Base-by-base conservation (phyloP, 768 basidiomycete genomes). In the Amyloporia xantha region DNA sequence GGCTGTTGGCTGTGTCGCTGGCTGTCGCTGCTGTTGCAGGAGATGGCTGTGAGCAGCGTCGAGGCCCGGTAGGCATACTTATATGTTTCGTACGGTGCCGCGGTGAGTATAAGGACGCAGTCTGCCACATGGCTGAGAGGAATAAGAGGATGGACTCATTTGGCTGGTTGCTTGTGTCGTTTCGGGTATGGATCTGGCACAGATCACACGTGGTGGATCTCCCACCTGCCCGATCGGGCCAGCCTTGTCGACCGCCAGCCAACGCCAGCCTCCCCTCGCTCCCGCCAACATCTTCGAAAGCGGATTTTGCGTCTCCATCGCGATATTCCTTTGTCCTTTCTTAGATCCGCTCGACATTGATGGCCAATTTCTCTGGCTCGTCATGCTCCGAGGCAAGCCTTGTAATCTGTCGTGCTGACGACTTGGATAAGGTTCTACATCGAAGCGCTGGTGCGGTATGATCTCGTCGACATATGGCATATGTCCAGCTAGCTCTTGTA, bases 141-240 rank as follows among this genome's bases (percentile, higher is more conserved):
- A 55, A 63, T 61, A 63, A 63, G 62, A 59, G 59, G 54, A 63
- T 27, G 45, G 44, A 57, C 60, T 44, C 28, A 60, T 60, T 49
- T 41, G 62, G 62, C 49, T 21, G 39, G 25, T 57, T 49, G 62
- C 56, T 63, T 63, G 59, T 63, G 26, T 35, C 54, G 11, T 12
- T 51, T 44, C 48, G 54, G 57, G 46, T 43, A 50, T 54, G 48
- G 51, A 48, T 53, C 51, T 50, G 38, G 52, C 47, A 27, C 47
- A 10, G 47, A 24, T 33, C 45, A 35, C 53, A 48, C 53, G 50
- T 54, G 54, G 28, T 25, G 27, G 41, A 36, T 37, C 38, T 49
- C 49, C 36, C 19, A 12, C 26, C 41, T 23, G 33, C 55, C 44
- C 49, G 42, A 33, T 41, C 48, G 33, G 51, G 55, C 19, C 27